Evolutionary conservation across 1,139 yeast species (phyloP).

Genomic region (Yamadazyma pseudoaaseri): DNA sequence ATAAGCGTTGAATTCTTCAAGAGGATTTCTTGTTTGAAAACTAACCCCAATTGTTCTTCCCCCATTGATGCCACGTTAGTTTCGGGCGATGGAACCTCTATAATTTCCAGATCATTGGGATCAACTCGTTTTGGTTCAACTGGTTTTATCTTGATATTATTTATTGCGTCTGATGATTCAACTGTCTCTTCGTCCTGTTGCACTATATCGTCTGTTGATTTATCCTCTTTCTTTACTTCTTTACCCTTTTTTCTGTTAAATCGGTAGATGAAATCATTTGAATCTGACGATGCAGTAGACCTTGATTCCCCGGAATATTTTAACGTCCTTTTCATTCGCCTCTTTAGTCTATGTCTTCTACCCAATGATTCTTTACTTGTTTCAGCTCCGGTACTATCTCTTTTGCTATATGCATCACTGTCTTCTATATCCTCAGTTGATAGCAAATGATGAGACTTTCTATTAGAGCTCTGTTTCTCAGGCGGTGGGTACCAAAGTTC

Average conservation of each 20-base stretch:
- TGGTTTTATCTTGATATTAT: constrained; percentile 12
- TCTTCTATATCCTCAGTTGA: neutral
- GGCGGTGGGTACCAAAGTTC: constrained; percentile 53
- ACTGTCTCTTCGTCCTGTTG: neutral
- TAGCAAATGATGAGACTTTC: neutral
- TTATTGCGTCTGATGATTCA: constrained; percentile 10
- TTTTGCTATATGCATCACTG: neutral
- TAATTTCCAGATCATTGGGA: constrained; percentile 7
- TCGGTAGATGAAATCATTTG: constrained; percentile 3
- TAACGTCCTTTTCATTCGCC: constrained; percentile 10
- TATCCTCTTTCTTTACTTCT: constrained; percentile 1
- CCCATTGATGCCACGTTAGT: neutral
- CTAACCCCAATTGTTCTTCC: constrained; percentile 8
- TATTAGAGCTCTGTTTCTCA: neutral
- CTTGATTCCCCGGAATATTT: constrained; percentile 10
- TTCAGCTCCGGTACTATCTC: neutral
- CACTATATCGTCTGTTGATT: neutral
- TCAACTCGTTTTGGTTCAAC: constrained; percentile 8
- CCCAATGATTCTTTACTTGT: neutral
- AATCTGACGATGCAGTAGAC: constrained; percentile 9
- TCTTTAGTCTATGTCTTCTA: constrained; percentile 11
- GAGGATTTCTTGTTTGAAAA: constrained; percentile 9
- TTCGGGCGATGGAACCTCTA: neutral
- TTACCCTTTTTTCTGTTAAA: constrained; percentile 1
- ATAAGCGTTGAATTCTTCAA: constrained; percentile 17